Evolutionary conservation across 768 basidiomycete genomes (phyloP), one percentile per base, ranked within the genome.

Genomic region (Fibroporia radiculosa): DNA sequence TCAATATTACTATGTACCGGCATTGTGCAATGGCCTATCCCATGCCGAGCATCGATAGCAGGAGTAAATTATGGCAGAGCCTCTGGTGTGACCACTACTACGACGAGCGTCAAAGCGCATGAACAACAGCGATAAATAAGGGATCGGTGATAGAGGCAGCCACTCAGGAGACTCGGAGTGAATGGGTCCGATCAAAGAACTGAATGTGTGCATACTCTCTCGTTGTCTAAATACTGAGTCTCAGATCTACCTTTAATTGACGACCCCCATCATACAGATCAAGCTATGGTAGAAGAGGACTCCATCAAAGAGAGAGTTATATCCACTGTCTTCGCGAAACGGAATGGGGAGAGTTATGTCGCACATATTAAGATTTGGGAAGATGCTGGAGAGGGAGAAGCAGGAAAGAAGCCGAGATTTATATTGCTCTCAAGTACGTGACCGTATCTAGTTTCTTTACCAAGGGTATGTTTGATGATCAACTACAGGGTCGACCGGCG

Each of bases 311-410:
- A 82, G 58, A 73, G 77, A 52, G 93, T 96, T 56, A 80, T 92
- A 54, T 65, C 75, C 1, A 93, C 91, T 4, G 83, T 93, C 7
- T 95, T 96, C 66, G 77, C 79, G 22, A 78, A 75, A 56, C 73
- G 82, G 46, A 83, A 78, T 57, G 76, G 77, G 12, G 92, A 96
- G 62, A 73, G 73, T 16, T 93, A 96, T 61, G 79, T 93, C 47
- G 74, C 82, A 29, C 93, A 93, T 65, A 55, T 95, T 62, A 96
- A 93, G 72, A 90, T 97, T 23, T 91, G 83, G 82, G 95, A 98
- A 66, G 90, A 95, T 54, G 74, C 77, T 35, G 74, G 74, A 6
- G 56, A 68, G 31, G 86, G 84, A 45, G 77, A 77, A 8, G 80
- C 77, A 11, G 82, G 77, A 18, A 73, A 68, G 60, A 98, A 98